phyloP scores from a whole-genome alignment of 176 grass and related monocot species.

The Phragmites australis region DNA sequence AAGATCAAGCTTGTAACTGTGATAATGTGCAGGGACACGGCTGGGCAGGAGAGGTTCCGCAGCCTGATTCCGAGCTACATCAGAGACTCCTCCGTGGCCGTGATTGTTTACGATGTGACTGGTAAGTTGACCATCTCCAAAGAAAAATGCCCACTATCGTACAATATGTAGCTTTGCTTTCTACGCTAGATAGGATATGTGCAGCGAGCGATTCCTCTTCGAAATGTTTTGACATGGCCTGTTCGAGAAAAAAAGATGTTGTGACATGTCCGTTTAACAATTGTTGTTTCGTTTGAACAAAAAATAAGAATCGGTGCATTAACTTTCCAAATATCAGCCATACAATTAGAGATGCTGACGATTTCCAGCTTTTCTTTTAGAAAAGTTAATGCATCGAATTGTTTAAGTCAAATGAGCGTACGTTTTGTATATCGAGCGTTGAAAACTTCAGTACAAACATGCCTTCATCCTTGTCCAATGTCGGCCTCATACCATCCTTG shows the following conservation, averaged over 20 bases:
- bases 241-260: too few relatives aligned
- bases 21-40: constrained; percentile 67
- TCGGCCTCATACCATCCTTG: not conserved
- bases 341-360: not conserved
- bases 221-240: not conserved
- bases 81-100: constrained; percentile 77
- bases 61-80: constrained; percentile 85
- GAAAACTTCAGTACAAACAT: not conserved
- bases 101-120: constrained; percentile 80
- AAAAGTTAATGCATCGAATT: not conserved
- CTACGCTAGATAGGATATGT: not conserved
- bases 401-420: not conserved
- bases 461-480: not conserved
- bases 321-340: not conserved
- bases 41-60: constrained; percentile 83
- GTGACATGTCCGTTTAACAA: not conserved
- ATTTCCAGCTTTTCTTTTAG: not conserved
- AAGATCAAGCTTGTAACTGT: not conserved
- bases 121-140: constrained; percentile 40
- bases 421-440: not conserved
- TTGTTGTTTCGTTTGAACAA: not conserved
- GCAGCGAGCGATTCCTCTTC: not conserved
- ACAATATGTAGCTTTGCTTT: constrained; percentile 8
- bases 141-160: not conserved
- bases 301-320: not conserved